Percentiles rank a stretch among this genome's conserved stretches.
phyloP scores from a whole-genome alignment of 2,329 filamentous ascomycete genomes.

The Aspergillus pseudoglaucus region DNA sequence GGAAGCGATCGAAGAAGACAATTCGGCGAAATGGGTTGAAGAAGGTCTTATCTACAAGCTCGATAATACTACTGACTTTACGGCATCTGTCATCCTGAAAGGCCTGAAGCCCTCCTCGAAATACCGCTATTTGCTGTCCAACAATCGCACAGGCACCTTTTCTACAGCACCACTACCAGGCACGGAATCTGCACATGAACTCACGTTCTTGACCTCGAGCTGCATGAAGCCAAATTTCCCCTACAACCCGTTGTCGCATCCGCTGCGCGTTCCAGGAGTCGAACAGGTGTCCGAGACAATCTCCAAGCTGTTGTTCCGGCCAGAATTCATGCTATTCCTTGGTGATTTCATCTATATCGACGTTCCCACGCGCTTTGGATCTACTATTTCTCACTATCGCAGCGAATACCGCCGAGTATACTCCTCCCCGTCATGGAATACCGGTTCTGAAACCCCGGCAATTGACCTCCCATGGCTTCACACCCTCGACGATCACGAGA shows the following conservation, averaged over 20 bases:
- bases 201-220: slow-evolving; percentile 87
- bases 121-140: slow-evolving; percentile 82
- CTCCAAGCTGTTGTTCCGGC: slow-evolving; percentile 50
- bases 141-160: slow-evolving; percentile 79
- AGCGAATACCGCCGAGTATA: slow-evolving; percentile 95
- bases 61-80: slow-evolving; percentile 75
- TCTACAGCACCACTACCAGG: slow-evolving; percentile 67
- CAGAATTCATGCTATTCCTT: slow-evolving; percentile 55
- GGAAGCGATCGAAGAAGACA: slow-evolving; percentile 23
- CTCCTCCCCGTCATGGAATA: slow-evolving; percentile 79
- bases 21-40: slow-evolving; percentile 51
- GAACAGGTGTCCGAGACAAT: slow-evolving; percentile 68
- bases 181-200: slow-evolving; percentile 57
- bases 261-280: slow-evolving; percentile 75
- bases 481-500: slow-evolving; percentile 94
- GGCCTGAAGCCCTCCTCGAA: slow-evolving; percentile 62
- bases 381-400: slow-evolving; percentile 67
- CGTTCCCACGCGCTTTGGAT: slow-evolving; percentile 73
- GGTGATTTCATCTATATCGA: slow-evolving; percentile 54
- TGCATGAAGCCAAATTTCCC: slow-evolving; percentile 90
- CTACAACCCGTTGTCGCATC: slow-evolving; percentile 76
- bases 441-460: slow-evolving; percentile 58
- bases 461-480: slow-evolving; percentile 84
- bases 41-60: slow-evolving; percentile 61
- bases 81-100: slow-evolving; percentile 61